These are phyloP conservation scores for Aureococcus anophagefferens DNA, from an alignment of 108 stramenopile genomes.

Conservation along the genomic window DNA sequence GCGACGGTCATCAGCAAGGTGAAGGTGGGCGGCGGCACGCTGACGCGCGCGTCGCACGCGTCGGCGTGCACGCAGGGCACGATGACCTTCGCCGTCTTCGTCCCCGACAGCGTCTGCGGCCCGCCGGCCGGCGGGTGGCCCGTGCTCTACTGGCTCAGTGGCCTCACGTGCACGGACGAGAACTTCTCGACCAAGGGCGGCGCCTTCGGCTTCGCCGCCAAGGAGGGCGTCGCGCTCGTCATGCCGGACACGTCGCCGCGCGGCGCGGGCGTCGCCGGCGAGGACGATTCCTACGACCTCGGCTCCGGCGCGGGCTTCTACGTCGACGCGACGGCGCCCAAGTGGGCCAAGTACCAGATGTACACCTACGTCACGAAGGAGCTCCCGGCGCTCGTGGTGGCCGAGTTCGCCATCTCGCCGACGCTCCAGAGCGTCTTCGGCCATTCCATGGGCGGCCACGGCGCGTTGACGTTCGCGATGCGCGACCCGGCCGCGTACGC, in stretches of 20 bases:
- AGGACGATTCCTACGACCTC: constrained; percentile 74
- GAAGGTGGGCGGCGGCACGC: no score
- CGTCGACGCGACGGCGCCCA: constrained; percentile 77
- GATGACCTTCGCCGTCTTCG: no score
- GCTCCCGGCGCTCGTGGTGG: constrained; percentile 60
- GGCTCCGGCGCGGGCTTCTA: constrained; percentile 95
- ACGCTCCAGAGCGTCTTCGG: constrained; percentile 58
- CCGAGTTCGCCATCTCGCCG: constrained; percentile 43
- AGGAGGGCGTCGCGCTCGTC: constrained; percentile 75
- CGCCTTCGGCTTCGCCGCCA: background rate
- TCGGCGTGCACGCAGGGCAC: no score
- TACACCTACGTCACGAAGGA: constrained; percentile 83
- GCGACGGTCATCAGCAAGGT: no score
- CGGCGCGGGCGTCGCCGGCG: constrained; percentile 51
- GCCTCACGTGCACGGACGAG: constrained; percentile 90
- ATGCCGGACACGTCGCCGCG: constrained; percentile 93
- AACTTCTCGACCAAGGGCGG: constrained; percentile 87
- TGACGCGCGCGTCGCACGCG: no score
- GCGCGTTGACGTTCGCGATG: constrained; percentile 72
- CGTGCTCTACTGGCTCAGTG: constrained; percentile 67
- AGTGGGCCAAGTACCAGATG: constrained; percentile 78
- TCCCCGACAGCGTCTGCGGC: no score
- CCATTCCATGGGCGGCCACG: constrained; percentile 91
- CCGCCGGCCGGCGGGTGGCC: no score
- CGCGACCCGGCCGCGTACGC: constrained; percentile 43